Base-by-base conservation (phyloP, 148 eudicot species). In the Heliamphora exappendiculata region DNA sequence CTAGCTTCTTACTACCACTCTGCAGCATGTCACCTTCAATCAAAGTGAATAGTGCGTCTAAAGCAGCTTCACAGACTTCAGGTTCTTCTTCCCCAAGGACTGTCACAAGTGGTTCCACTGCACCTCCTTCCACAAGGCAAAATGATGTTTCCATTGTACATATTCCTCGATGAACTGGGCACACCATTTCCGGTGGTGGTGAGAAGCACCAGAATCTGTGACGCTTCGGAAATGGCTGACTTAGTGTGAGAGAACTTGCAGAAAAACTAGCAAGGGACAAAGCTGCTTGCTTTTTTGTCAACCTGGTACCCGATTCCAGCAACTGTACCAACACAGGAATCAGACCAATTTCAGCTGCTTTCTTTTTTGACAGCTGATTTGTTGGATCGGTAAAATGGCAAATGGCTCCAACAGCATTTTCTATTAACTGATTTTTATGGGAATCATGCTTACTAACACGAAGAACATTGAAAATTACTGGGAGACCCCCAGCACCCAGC, bases 41-140 rank as follows among this genome's bases (percentile, higher is more conserved):
- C 33, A 85, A 74, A 44, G 85, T 85, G 59, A 77, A 55, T 29
- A 85, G 78, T 39, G 87, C 87, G 60, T 82, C 87, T 60, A 85
- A 77, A 70, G 85, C 69, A 79, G 87, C 83, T 74, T 85, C 87
- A 76, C 82, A 81, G 33, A 47, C 78, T 53, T 58, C 78, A 50
- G 12, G 42, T 49, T 85, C 79, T 17, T 78, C 58, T 37, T 79
- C 80, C 39, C 66, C 73, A 24, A 85, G 78, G 79, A 82, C 80
- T 53, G 74, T 70, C 13, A 67, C 78, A 22, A 85, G 81, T 26
- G 84, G 80, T 66, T 39, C 62, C 57, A 85, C 80, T 17, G 85
- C 85, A 55, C 70, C 78, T 37, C 81, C 82, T 72, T 85, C 87
- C 3, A 85, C 47, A 29, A 85, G 78, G 76, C 87, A 85, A 63